Percentiles rank a stretch among this genome's conserved stretches.
phyloP scores from a whole-genome alignment of 495 filamentous ascomycete species.

The Penicillium paxilli region DNA sequence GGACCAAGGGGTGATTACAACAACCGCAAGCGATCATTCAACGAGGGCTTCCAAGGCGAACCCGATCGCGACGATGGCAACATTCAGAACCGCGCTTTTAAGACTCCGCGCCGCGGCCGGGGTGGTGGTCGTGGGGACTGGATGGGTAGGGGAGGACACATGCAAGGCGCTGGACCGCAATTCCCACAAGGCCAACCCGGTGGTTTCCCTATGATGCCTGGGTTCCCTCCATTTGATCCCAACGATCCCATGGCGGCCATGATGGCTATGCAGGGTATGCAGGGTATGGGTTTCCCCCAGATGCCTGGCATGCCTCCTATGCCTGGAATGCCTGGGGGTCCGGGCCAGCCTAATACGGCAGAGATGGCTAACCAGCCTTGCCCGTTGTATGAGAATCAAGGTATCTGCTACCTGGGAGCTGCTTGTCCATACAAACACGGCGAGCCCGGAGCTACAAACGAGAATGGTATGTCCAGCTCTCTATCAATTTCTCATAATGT shows the following conservation, averaged over 20 bases:
- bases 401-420: conserved; percentile 76
- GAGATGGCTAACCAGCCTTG: conserved; percentile 59
- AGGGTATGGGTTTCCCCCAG: conserved; percentile 63
- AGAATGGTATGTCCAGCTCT: conserved; percentile 42
- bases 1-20: conserved; percentile 33
- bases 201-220: conserved; percentile 51
- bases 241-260: conserved; percentile 71
- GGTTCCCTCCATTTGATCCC: conserved; percentile 57
- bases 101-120: conserved; percentile 72
- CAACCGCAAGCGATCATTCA: conserved; percentile 57
- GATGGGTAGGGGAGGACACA: conserved; percentile 34
- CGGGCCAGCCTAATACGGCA: conserved; percentile 29
- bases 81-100: conserved; percentile 59
- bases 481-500: background rate
- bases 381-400: conserved; percentile 84
- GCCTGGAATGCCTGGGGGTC: conserved; percentile 35
- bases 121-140: conserved; percentile 55
- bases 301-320: conserved; percentile 55
- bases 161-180: conserved; percentile 9
- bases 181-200: conserved; percentile 31
- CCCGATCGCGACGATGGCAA: conserved; percentile 38
- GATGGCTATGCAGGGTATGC: conserved; percentile 69
- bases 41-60: conserved; percentile 57
- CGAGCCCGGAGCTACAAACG: conserved; percentile 53
- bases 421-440: conserved; percentile 85